Base-by-base conservation (phyloP, 225 moss, liverwort and hornwort species). In the Ulota crispa region DNA sequence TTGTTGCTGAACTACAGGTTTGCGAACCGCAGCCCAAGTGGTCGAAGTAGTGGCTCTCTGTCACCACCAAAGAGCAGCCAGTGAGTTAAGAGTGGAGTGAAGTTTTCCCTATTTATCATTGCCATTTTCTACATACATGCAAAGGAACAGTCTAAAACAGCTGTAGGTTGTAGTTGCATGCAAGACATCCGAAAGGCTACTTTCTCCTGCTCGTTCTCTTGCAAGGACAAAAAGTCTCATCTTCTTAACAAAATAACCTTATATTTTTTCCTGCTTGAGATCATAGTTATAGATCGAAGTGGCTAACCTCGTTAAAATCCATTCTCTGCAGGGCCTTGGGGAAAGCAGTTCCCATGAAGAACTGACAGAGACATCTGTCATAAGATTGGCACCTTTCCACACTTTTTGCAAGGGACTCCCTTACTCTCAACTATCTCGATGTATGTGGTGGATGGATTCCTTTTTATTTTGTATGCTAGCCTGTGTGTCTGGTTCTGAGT, bases 1-100 rank as follows among this genome's bases (percentile, higher is more conserved):
- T 75, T 41, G 78, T 65, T 79, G 28, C 68, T 57, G 24, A 76
- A 37, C 74, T 34, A 37, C 73, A 93, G 93, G 87, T 79, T 95
- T 83, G 91, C 86, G 52, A 92, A 90, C 61, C 92, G 91, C 79
- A 96, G 98, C 83, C 93, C 90, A 12, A 89, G 93, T 68, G 91
- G 87, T 78, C 93, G 94, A 86, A 92, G 91, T 80, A 94, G 93
- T 76, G 91, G 92, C 84, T 94, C 98, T 85, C 92, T 87, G 32
- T 92, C 92, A 77, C 98, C 96, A 53, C 73, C 88, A 82, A 96
- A 99, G 78, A 91, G 89, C 86, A 84, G 83, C 72, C 92, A 88
- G 90, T 92, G 83, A 92, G 94, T 93, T 82, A 59, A 68, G 47
- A 80, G 21, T 80, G 78, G 73, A 68, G 72, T 85, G 75, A 72